Conservation (phyloP, 768 basidiomycete species). For the Podaxis sp. region DNA sequence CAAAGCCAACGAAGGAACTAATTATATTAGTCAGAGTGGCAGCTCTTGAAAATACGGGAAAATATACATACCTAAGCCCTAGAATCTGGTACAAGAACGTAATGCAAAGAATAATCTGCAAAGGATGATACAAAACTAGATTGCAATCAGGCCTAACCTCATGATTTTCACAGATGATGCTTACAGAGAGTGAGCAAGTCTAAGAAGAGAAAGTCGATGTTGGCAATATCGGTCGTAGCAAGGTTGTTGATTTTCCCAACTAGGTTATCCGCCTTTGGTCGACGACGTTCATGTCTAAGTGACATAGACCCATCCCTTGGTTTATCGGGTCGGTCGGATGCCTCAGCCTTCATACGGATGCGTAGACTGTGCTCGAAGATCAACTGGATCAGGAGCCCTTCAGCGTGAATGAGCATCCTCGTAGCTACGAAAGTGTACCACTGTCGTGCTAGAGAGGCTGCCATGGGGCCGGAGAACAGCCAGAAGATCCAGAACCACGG, state of each 20-base stretch:
- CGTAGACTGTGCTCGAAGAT: constrained; percentile 48
- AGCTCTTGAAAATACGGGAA: not conserved
- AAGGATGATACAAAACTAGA: constrained; percentile 37
- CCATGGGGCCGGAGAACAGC: constrained; percentile 13
- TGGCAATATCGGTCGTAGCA: constrained; percentile 55
- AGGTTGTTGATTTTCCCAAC: constrained; percentile 76
- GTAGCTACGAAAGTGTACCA: constrained; percentile 43
- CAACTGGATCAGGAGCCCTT: constrained; percentile 42
- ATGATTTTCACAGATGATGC: not conserved
- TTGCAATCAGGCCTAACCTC: not conserved
- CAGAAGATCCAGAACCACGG: constrained; percentile 22
- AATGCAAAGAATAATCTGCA: constrained; percentile 39
- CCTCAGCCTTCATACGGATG: constrained; percentile 54
- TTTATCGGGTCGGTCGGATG: constrained; percentile 14
- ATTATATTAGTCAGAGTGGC: not conserved
- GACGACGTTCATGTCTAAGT: not conserved
- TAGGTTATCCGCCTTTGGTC: constrained; percentile 35
- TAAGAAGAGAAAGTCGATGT: constrained; percentile 24
- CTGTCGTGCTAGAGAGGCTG: constrained; percentile 23
- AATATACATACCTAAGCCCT: constrained; percentile 41
- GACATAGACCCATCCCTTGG: not conserved
- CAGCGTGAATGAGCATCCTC: constrained; percentile 43
- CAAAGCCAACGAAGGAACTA: constrained; percentile 14
- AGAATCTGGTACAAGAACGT: constrained; percentile 46
- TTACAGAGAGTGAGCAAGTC: constrained; percentile 3